Conservation (phyloP, 1,139 yeast genomes). For the Geotrichum klebahnii region DNA sequence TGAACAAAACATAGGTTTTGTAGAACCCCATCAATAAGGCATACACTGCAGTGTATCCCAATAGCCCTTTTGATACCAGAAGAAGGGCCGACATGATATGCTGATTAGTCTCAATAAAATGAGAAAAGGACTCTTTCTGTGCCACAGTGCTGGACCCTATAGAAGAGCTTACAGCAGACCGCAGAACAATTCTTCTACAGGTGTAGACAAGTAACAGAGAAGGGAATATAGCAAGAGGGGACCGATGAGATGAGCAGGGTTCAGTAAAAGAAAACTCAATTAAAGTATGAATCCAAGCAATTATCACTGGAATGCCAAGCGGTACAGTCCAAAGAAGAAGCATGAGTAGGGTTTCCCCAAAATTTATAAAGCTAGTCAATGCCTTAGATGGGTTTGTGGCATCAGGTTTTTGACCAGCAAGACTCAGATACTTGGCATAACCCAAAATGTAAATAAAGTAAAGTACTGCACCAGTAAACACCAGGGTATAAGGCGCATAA, state of each 20-base stretch:
- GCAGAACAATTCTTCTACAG: constrained; percentile 11
- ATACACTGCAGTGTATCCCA: constrained; percentile 31
- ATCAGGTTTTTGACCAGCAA: neutral
- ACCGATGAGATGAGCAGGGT: constrained; percentile 35
- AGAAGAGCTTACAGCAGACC: constrained; percentile 24
- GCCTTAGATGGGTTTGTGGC: neutral
- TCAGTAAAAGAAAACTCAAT: constrained; percentile 33
- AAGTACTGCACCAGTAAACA: constrained; percentile 37
- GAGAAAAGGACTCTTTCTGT: neutral
- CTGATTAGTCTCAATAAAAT: constrained; percentile 14
- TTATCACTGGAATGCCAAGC: constrained; percentile 38
- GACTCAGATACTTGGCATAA: neutral
- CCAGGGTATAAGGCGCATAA: constrained; percentile 70
- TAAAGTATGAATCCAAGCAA: constrained; percentile 39
- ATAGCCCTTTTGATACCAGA: constrained; percentile 24
- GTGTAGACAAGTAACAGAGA: constrained; percentile 28
- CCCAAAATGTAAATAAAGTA: constrained; percentile 10
- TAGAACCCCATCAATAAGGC: constrained; percentile 36
- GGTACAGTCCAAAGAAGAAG: constrained; percentile 36
- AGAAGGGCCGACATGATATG: constrained; percentile 22
- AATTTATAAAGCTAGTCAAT: neutral
- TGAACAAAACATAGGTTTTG: constrained; percentile 39
- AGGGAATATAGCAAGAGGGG: constrained; percentile 36
- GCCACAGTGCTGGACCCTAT: neutral
- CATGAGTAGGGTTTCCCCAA: constrained; percentile 22